Evolutionary conservation across 1,284 basidiomycete genomes (phyloP), one percentile per base, ranked within the genome.

Genomic region (Rhodotorula sp.): DNA sequence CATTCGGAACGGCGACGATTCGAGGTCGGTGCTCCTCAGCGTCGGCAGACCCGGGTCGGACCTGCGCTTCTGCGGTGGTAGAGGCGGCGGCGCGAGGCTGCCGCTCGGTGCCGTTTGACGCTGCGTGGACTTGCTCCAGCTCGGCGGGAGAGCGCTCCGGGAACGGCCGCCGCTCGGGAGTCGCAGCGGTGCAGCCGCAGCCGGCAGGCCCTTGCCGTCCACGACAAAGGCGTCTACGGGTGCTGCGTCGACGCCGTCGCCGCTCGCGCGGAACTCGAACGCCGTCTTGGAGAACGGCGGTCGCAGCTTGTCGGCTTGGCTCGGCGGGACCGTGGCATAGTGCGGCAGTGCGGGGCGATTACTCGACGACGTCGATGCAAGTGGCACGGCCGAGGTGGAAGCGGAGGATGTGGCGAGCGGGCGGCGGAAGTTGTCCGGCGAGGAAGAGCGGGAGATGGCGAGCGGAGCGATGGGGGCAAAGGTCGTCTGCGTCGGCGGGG

Each of bases 1-100:
- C 74, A 76, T 76, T 7, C 70, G 62, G 44, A 66, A 67, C 21
- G 74, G 74, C 0, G 74, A 76, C 17, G 70, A 70, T 34, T 71
- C 66, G 49, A 49, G 41, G 7, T 59, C 61, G 12, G 19, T 54
- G 7, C 62, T 13, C 13, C 7, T 63, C 12, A 42, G 48, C 8
- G 70, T 60, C 1, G 67, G 74, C 4, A 75, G 21, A 14, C 48
- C 44, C 52, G 74, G 66, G 42, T 75, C 74, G 14, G 74, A 75
- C 67, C 73, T 58, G 17, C 74, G 71, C 59, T 75, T 75, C 19
- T 50, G 23, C 1, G 62, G 70, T 7, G 49, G 61, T 1, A 67
- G 0, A 0, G 59, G 64, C 21, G 71, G 67, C 10, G 70, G 74
- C 3, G 56, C 54, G 41, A 74, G 67, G 4, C 62, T 42, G 34